Evolutionary conservation across 164 flowering plant species (phyloP).

Genomic region (Vitis labrusca): DNA sequence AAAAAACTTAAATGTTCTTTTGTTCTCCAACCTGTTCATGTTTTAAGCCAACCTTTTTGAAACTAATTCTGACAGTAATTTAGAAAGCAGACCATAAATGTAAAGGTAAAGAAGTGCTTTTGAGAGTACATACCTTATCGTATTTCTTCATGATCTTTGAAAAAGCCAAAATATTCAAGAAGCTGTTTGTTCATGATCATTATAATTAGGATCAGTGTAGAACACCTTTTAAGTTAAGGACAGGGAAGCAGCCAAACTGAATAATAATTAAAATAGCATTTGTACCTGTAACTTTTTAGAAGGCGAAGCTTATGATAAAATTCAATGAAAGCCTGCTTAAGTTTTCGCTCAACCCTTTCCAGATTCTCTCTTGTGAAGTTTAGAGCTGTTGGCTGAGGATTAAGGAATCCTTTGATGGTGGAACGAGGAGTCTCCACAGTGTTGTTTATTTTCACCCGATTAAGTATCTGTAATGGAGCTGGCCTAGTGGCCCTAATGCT

Average conservation of each 20-base stretch:
- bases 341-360: slow-evolving; percentile 23
- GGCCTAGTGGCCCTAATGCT: slow-evolving; percentile 18
- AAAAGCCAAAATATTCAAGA: slow-evolving; percentile 47
- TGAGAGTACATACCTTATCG: slow-evolving; percentile 36
- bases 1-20: too few species aligned
- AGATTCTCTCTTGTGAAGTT: slow-evolving; percentile 32
- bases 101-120: too few species aligned
- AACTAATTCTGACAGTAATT: too few species aligned
- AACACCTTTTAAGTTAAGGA: too few species aligned
- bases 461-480: slow-evolving; percentile 40
- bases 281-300: slow-evolving; percentile 33
- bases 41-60: too few species aligned
- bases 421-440: slow-evolving; percentile 43
- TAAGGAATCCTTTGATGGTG: slow-evolving; percentile 31
- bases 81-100: too few species aligned
- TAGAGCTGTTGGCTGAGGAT: slow-evolving; percentile 15
- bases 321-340: slow-evolving; percentile 28
- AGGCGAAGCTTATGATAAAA: slow-evolving; percentile 36
- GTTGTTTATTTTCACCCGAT: slow-evolving; percentile 35
- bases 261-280: too few species aligned
- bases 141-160: slow-evolving; percentile 67
- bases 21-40: too few species aligned
- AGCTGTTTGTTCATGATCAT: slow-evolving; percentile 19
- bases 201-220: too few species aligned
- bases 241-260: too few species aligned